phyloP scores from a whole-genome alignment of 108 stramenopile genomes.

The Pseudonitzschia delicatissima region DNA sequence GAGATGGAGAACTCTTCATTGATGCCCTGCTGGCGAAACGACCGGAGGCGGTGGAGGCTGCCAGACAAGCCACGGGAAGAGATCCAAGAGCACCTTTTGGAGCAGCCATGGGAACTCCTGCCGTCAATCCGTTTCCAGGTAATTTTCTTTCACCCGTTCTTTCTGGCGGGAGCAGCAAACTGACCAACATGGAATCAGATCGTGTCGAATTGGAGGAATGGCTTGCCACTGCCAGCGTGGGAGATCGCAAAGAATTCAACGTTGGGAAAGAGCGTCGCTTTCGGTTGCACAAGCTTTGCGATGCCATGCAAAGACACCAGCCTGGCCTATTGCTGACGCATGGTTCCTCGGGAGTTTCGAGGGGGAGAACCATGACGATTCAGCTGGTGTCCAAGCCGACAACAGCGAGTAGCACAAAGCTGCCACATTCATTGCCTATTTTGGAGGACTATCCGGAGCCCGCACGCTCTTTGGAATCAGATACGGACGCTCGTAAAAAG shows the following conservation, averaged over 20 bases:
- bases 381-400: slow-evolving; percentile 3
- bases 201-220: slow-evolving; percentile 3
- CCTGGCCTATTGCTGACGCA: slow-evolving; percentile 19
- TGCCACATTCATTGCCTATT: not conserved
- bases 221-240: slow-evolving; percentile 10
- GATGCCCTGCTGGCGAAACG: slow-evolving; percentile 13
- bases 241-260: slow-evolving; percentile 10
- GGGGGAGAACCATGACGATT: slow-evolving; percentile 8
- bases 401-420: not conserved
- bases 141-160: no score
- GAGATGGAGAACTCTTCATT: slow-evolving; percentile 24
- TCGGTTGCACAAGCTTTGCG: slow-evolving; percentile 22
- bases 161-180: no score
- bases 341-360: not conserved
- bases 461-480: no score
- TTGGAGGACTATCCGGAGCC: no score
- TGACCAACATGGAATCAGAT: not conserved
- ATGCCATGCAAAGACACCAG: slow-evolving; percentile 6
- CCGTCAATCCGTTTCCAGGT: no score
- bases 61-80: not conserved
- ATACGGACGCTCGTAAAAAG: not conserved
- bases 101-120: no score
- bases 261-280: slow-evolving; percentile 31
- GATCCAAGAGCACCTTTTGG: not conserved
- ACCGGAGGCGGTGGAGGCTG: slow-evolving; percentile 13